Evolutionary conservation across 306 rosid genomes (phyloP), one percentile per base, ranked within the genome.

Genomic region (Inga laurina): DNA sequence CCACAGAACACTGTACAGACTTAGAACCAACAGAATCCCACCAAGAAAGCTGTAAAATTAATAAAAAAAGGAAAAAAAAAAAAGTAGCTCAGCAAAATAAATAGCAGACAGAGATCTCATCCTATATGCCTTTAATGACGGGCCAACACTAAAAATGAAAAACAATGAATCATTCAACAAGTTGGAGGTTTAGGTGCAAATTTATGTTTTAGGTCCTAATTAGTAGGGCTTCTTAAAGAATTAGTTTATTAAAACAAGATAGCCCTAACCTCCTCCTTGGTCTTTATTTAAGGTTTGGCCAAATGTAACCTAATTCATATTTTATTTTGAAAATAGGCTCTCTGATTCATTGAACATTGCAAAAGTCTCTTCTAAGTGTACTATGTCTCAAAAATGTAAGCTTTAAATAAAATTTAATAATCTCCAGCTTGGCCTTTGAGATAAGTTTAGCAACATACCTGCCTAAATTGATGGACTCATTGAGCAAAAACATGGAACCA

Each of bases 401-500:
- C 65, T 57, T 21, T 57, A 57, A 61, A 64, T 64, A 64, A 30
- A 30, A 30, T 11, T 27, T 64, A 13, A 13, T 64, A 12, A 13
- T 27, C 37, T 13, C 19, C 45, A 52, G 52, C 62, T 51, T n/a
- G 57, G 18, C 57, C n/a, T 22, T 44, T 72, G 68, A 32, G 68
- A 21, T 8, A 32, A 64, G 7, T 65, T 27, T 14, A 27, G 7
- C 14, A 10, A 51, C n/a, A 61, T 8, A 83, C 87, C 89, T 83
- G 15, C 88, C 94, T n/a, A 89, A 52, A 71, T 76, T 46, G 4
- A 86, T 81, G 73, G 45, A 59, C 37, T 83, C 86, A 3, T 86
- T 82, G 3, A 86, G 65, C 4, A 86, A 71, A 71, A 84, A 64
- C 14, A 86, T 35, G 3, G 91, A 91, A 68, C 89, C 90, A n/a